These are phyloP conservation scores for Venturia carpophila DNA, from an alignment of 2,329 filamentous ascomycete genomes.

Conservation along the genomic window DNA sequence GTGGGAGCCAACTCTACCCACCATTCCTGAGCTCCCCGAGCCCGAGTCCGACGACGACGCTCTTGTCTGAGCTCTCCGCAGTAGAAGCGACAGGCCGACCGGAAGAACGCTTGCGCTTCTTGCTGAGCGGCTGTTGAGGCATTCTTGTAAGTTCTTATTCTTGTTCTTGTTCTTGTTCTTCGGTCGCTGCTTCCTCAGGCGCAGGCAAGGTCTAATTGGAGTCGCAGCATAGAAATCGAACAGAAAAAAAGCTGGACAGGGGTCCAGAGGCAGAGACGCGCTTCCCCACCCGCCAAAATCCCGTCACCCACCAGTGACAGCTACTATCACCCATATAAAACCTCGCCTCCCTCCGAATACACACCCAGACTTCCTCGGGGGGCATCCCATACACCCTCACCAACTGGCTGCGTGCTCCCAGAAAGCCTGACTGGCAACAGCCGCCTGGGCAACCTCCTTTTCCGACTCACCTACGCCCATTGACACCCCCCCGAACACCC, in stretches of 20 bases:
- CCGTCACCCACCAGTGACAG: not conserved
- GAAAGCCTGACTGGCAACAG: not conserved
- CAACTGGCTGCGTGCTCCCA: not conserved
- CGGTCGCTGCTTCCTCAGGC: not conserved
- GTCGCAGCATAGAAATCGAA: not conserved
- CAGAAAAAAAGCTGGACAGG: slow-evolving; percentile 6
- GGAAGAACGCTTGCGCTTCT: not conserved
- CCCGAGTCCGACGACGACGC: not conserved
- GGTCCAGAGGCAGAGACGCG: not conserved
- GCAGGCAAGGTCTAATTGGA: not conserved
- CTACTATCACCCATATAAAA: not conserved
- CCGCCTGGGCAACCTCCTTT: not conserved
- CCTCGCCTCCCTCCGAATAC: not conserved
- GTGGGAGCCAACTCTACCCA: not conserved
- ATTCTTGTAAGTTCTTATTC: not conserved
- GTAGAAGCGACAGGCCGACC: not conserved
- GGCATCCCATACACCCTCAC: not conserved
- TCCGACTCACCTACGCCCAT: not conserved
- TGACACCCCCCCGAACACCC: not conserved
- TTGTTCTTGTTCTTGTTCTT: slow-evolving; percentile 1
- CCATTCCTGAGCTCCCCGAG: not conserved
- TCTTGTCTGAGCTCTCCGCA: not conserved
- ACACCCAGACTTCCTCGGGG: not conserved
- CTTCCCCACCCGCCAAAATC: not conserved
- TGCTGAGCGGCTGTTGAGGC: not conserved